phyloP scores from a whole-genome alignment of 2,329 filamentous ascomycete genomes.

The Monilinia vaccinii-corymbosi region DNA sequence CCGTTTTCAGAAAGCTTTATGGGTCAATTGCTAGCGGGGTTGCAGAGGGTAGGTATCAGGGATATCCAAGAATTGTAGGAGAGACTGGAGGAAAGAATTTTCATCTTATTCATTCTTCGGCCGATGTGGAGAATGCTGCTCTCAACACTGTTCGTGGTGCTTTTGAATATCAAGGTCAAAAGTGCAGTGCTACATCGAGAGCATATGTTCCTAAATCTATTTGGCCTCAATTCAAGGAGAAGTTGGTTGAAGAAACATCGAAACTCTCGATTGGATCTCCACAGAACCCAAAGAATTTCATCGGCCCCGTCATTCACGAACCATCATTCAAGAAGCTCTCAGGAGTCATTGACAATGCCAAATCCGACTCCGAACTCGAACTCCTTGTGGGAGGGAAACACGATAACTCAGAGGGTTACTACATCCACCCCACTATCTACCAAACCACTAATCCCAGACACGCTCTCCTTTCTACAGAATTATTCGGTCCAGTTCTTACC shows the following conservation, averaged over 20 bases:
- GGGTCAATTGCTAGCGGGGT: conserved; percentile 76
- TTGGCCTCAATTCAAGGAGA: conserved; percentile 62
- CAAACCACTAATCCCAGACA: conserved; percentile 63
- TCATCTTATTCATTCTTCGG: conserved; percentile 69
- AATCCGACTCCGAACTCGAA: conserved; percentile 62
- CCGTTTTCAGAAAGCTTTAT: conserved; percentile 82
- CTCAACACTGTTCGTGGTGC: conserved; percentile 77
- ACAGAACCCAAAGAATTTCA: conserved; percentile 63
- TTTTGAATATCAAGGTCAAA: conserved; percentile 87
- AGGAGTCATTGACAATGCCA: conserved; percentile 69
- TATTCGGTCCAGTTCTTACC: conserved; percentile 71
- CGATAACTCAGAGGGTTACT: conserved; percentile 72
- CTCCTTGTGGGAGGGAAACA: conserved; percentile 68
- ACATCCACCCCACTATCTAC: conserved; percentile 77
- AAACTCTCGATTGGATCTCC: conserved; percentile 64
- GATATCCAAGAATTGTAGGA: conserved; percentile 81
- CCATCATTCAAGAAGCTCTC: conserved; percentile 73
- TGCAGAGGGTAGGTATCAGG: conserved; percentile 69
- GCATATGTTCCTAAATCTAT: conserved; percentile 68
- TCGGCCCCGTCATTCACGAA: conserved; percentile 83
- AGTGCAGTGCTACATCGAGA: conserved; percentile 79
- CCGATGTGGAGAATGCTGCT: conserved; percentile 69
- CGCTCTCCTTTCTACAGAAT: conserved; percentile 65
- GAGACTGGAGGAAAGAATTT: conserved; percentile 95
- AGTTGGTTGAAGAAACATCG: conserved; percentile 56